These are phyloP conservation scores for Purpureocillium lavendulum DNA, from an alignment of 2,329 filamentous ascomycete genomes.

Conservation along the genomic window DNA sequence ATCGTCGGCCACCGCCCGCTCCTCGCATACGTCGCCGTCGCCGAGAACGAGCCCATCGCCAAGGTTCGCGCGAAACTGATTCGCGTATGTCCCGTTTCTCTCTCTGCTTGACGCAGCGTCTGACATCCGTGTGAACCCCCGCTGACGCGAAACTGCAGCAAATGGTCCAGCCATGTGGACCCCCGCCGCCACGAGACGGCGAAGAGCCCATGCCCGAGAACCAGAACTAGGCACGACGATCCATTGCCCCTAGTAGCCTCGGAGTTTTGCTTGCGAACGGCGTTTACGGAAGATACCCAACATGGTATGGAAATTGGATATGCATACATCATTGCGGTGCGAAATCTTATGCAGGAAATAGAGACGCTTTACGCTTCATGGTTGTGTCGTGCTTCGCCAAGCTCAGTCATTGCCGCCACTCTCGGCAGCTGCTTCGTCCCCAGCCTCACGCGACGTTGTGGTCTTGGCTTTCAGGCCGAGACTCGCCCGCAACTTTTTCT, in stretches of 20 bases:
- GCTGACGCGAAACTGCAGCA: slow-evolving; percentile 47
- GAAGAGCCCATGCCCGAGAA: slow-evolving; percentile 15
- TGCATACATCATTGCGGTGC: too few species aligned
- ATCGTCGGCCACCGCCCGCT: slow-evolving; percentile 86
- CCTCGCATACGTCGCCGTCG: slow-evolving; percentile 81
- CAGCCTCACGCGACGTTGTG: slow-evolving; percentile 8
- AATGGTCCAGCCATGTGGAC: slow-evolving; percentile 57
- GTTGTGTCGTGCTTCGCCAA: background rate
- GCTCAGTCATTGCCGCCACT: slow-evolving; percentile 2
- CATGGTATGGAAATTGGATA: too few species aligned
- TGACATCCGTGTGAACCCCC: too few species aligned
- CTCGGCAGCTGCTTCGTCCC: slow-evolving; percentile 11
- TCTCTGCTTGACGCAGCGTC: too few species aligned
- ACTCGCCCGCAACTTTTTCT: slow-evolving; percentile 52
- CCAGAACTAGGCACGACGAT: background rate
- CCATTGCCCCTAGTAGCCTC: too few species aligned
- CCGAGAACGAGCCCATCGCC: slow-evolving; percentile 75
- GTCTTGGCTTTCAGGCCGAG: slow-evolving; percentile 39
- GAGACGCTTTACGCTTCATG: background rate
- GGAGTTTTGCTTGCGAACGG: background rate
- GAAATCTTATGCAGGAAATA: too few species aligned
- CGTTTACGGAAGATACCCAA: background rate
- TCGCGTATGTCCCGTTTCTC: slow-evolving; percentile 53
- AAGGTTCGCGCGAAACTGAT: slow-evolving; percentile 75
- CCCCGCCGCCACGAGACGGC: slow-evolving; percentile 48